These are phyloP conservation scores for Luvunga scandens DNA, from an alignment of 345 rosid species.

Conservation along the genomic window DNA sequence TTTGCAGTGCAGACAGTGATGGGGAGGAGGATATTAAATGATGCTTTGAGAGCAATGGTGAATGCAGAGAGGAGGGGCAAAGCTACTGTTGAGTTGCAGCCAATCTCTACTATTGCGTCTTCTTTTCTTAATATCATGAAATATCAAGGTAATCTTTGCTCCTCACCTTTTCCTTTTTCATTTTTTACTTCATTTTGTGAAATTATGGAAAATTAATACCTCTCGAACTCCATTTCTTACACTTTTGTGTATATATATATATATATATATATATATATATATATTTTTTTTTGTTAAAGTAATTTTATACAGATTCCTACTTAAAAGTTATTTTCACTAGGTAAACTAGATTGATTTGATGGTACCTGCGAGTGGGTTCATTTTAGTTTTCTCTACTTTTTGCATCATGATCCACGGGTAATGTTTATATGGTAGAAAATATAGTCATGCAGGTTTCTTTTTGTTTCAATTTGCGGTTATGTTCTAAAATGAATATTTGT, in stretches of 20 bases:
- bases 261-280: too few species aligned
- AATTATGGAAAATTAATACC: too few species aligned
- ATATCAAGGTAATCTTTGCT: constrained; percentile 45
- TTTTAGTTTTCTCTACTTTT: not conserved
- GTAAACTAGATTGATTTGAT: not conserved
- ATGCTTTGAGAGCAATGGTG: constrained; percentile 84
- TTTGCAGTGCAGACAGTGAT: constrained; percentile 21
- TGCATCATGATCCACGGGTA: not conserved
- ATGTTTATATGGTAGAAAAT: not conserved
- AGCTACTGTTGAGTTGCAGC: constrained; percentile 70
- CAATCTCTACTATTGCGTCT: constrained; percentile 80
- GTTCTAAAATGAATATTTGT: not conserved
- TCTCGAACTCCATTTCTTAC: too few species aligned
- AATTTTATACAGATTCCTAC: too few species aligned
- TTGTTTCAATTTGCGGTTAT: not conserved
- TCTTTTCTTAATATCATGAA: constrained; percentile 88
- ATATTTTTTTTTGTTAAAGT: too few species aligned
- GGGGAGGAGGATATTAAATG: constrained; percentile 89
- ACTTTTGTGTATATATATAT: too few species aligned
- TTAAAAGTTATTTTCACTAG: too few species aligned
- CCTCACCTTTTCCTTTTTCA: too few species aligned
- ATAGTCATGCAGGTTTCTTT: not conserved
- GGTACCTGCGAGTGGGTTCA: not conserved
- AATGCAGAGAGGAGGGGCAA: constrained; percentile 85
- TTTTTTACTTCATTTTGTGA: too few species aligned